Percentiles rank a stretch among this genome's conserved stretches.
These are phyloP conservation scores for Hsuehochloa calcarea DNA, from an alignment of 176 grass and related monocot species.

Conservation along the genomic window DNA sequence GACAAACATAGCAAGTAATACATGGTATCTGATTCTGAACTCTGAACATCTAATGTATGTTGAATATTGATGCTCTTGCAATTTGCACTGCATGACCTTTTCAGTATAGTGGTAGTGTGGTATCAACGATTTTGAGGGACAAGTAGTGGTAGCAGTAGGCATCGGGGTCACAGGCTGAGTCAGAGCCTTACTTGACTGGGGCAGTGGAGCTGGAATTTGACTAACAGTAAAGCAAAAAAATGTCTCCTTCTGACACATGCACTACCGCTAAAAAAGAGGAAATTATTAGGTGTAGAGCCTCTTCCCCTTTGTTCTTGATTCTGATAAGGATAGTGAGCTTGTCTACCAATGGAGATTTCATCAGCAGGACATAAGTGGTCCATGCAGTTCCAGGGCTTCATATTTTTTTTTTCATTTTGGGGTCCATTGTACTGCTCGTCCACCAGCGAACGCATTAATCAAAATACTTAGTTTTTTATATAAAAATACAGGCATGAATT, in stretches of 20 bases:
- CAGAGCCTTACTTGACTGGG: background rate
- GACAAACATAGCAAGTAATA: background rate
- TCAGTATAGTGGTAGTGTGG: background rate
- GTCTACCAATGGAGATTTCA: constrained; percentile 16
- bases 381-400: background rate
- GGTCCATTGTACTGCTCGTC: background rate
- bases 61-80: background rate
- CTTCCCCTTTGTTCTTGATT: background rate
- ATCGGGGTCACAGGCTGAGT: constrained; percentile 2
- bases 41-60: background rate
- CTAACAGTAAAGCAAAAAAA: background rate
- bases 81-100: background rate
- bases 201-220: constrained; percentile 15
- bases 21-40: background rate
- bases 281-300: background rate
- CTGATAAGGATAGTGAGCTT: constrained; percentile 9
- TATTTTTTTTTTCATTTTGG: background rate
- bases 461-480: background rate
- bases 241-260: constrained; percentile 23
- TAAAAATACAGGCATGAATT: background rate
- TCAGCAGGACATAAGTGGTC: background rate
- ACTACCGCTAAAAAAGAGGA: background rate
- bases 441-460: background rate
- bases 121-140: background rate
- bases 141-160: background rate